These are phyloP conservation scores for Castanea mollissima DNA, from an alignment of 306 rosid species.

Conservation along the genomic window DNA sequence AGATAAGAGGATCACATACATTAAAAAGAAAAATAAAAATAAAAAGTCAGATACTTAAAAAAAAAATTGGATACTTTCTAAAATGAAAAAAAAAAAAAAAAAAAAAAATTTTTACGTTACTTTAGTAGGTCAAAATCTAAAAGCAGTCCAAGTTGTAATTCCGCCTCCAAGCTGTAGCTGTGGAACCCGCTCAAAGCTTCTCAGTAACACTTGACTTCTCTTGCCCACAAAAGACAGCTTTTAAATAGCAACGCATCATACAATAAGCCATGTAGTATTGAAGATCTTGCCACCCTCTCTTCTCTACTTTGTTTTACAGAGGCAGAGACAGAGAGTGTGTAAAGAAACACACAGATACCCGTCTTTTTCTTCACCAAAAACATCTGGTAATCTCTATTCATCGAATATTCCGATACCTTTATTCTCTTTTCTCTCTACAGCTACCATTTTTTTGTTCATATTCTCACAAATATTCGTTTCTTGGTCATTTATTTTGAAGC, in stretches of 20 bases:
- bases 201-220: background rate
- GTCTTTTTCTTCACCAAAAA: background rate
- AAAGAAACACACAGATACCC: background rate
- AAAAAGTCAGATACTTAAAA: too few species aligned
- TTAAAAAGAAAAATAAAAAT: too few species aligned
- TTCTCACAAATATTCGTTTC: slow-evolving; percentile 7
- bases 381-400: background rate
- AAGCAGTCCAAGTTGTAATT: background rate
- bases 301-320: slow-evolving; percentile 15
- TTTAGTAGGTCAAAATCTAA: background rate
- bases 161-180: background rate
- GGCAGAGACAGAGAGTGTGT: slow-evolving; percentile 10
- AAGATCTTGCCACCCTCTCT: slow-evolving; percentile 22
- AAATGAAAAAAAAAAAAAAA: too few species aligned
- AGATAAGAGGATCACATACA: too few species aligned
- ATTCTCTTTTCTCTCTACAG: background rate
- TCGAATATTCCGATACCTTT: background rate
- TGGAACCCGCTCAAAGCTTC: too few species aligned
- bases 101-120: too few species aligned
- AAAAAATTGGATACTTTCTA: too few species aligned
- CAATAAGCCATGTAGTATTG: slow-evolving; percentile 3
- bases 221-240: background rate
- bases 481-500: background rate
- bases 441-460: background rate
- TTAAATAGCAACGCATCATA: background rate